Evolutionary conservation across 169 alveolate genomes (phyloP).

Genomic region (Ichthyophthirius multifiliis): DNA sequence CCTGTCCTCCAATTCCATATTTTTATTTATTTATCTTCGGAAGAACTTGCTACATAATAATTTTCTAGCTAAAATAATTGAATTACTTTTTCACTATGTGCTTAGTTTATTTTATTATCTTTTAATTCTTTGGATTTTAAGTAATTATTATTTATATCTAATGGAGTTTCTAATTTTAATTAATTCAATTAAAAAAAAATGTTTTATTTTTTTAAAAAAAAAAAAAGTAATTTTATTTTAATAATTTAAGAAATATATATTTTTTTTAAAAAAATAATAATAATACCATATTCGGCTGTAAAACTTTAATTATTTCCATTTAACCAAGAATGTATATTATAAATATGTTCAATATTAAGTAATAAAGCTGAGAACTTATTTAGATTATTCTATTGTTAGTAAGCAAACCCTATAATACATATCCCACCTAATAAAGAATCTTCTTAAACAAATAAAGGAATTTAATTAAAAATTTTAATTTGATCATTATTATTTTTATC

Average conservation of each 20-base stretch:
- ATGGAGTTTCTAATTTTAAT: background rate
- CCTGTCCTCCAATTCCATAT: slow-evolving; percentile 12
- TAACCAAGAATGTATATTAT: background rate
- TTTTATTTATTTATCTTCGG: background rate
- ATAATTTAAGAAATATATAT: too few relatives aligned
- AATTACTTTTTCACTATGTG: background rate
- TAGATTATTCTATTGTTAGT: background rate
- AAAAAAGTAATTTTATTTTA: too few relatives aligned
- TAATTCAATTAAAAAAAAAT: background rate
- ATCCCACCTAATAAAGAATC: background rate
- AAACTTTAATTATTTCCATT: background rate
- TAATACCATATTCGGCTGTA: slow-evolving; percentile 1
- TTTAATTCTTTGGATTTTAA: background rate
- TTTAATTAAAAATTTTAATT: background rate
- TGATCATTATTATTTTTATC: background rate
- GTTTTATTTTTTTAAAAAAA: too few relatives aligned
- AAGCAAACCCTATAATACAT: background rate
- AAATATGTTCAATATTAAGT: background rate
- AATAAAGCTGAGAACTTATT: background rate
- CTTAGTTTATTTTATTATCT: background rate
- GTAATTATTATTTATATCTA: background rate
- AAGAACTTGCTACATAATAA: background rate
- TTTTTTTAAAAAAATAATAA: too few relatives aligned
- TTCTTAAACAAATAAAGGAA: background rate
- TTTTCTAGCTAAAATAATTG: background rate